A percentile compares a stretch with the other conserved stretches of the same genome.
phyloP scores from a whole-genome alignment of 768 basidiomycete species.

The Suillus clintonianus region DNA sequence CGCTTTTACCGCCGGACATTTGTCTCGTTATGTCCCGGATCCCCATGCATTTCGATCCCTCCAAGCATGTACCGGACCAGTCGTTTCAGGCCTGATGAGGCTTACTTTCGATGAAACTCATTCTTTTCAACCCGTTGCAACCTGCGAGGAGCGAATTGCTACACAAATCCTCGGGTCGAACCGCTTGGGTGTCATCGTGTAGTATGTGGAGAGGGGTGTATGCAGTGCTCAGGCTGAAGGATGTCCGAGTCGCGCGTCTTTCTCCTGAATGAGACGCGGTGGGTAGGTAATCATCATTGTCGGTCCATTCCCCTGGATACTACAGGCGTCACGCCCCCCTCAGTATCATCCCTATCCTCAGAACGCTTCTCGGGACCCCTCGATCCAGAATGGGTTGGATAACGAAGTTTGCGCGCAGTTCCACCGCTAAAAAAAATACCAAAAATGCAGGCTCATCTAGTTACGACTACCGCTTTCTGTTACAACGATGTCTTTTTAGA shows the following conservation, averaged over 20 bases:
- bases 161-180: slow-evolving; percentile 16
- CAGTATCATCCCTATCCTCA: slow-evolving; percentile 11
- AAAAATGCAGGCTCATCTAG: not conserved
- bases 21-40: slow-evolving; percentile 37
- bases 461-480: slow-evolving; percentile 23
- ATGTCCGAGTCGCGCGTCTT: slow-evolving; percentile 10
- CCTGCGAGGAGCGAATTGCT: slow-evolving; percentile 35
- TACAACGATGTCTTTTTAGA: slow-evolving; percentile 24
- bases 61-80: slow-evolving; percentile 42
- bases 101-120: slow-evolving; percentile 42
- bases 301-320: slow-evolving; percentile 34
- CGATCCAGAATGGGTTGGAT: slow-evolving; percentile 23
- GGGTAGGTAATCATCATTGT: slow-evolving; percentile 31
- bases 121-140: slow-evolving; percentile 42
- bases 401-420: not conserved
- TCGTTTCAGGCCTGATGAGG: no score
- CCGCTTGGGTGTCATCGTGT: slow-evolving; percentile 18
- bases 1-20: slow-evolving; percentile 26
- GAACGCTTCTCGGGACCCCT: slow-evolving; percentile 16
- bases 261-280: slow-evolving; percentile 22
- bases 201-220: slow-evolving; percentile 40
- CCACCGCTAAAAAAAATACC: not conserved
- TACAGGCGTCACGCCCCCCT: slow-evolving; percentile 12
- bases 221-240: slow-evolving; percentile 4
- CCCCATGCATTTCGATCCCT: slow-evolving; percentile 43